Percentiles rank a stretch among this genome's conserved stretches.
These are phyloP conservation scores for Jacaranda copaia DNA, from an alignment of 257 asterid species.

Conservation along the genomic window DNA sequence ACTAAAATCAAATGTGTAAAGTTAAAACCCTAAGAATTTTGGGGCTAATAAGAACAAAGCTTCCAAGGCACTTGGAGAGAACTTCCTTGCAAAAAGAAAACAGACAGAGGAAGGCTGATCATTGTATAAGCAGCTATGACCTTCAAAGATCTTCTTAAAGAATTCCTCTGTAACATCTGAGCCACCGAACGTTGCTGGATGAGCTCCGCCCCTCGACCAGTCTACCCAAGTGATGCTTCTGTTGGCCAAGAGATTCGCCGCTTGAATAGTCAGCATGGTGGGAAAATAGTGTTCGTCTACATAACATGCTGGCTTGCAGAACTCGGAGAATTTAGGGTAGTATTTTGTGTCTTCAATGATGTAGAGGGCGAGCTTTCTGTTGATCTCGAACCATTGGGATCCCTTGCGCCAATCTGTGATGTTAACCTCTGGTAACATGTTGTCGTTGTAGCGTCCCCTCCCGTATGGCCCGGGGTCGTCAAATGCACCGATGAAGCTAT, in stretches of 20 bases:
- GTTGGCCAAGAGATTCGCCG: constrained; percentile 52
- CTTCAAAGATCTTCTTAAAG: constrained; percentile 46
- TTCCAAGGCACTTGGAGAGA: constrained; percentile 63
- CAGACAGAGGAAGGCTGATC: constrained; percentile 47
- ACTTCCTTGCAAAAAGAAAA: constrained; percentile 64
- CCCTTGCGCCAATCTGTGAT: constrained; percentile 73
- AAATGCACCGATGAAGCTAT: constrained; percentile 60
- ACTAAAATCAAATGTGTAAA: not conserved
- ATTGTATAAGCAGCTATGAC: constrained; percentile 53
- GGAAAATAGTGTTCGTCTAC: constrained; percentile 80
- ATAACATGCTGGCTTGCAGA: constrained; percentile 66
- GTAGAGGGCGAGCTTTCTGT: constrained; percentile 56
- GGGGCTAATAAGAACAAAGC: constrained; percentile 59
- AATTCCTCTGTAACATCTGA: constrained; percentile 54
- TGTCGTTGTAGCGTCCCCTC: constrained; percentile 65
- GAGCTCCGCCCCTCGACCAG: constrained; percentile 84
- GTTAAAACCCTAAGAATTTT: constrained; percentile 55
- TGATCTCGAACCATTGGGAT: constrained; percentile 73
- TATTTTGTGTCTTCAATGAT: constrained; percentile 52
- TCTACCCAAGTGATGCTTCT: constrained; percentile 69
- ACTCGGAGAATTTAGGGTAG: constrained; percentile 61
- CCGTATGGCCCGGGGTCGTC: constrained; percentile 73
- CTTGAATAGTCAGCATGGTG: constrained; percentile 59
- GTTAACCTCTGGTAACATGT: constrained; percentile 68
- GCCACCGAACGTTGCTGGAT: constrained; percentile 67